Conservation (phyloP, 306 rosid genomes). For the Neltuma alba region DNA sequence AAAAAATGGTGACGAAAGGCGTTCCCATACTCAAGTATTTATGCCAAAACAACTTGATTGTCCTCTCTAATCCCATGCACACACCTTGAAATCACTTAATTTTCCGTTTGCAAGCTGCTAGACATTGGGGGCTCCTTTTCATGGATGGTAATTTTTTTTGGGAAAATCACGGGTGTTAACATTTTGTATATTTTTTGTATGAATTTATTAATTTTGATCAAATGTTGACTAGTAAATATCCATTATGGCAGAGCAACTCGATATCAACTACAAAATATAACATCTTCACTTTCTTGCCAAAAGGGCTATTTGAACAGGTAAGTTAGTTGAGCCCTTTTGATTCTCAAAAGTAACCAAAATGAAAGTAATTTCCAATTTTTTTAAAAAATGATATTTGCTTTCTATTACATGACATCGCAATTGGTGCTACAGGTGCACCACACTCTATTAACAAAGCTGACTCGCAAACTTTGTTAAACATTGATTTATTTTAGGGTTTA, state of each 20-base stretch:
- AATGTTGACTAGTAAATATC: constrained; percentile 36
- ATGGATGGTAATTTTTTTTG: not conserved
- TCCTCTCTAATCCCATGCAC: not conserved
- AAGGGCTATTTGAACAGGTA: constrained; percentile 97
- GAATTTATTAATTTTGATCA: constrained; percentile 38
- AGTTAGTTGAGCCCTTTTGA: constrained; percentile 40
- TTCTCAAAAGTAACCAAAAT: constrained; percentile 14
- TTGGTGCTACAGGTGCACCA: not conserved
- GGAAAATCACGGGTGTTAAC: constrained; percentile 14
- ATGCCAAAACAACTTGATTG: not conserved
- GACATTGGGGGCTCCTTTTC: constrained; percentile 1
- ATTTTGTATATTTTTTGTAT: constrained; percentile 23
- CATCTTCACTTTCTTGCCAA: constrained; percentile 84
- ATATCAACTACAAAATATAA: constrained; percentile 94
- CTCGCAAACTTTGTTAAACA: not conserved
- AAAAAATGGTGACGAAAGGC: not conserved
- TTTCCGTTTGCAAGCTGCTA: not conserved
- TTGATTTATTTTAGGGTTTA: not conserved
- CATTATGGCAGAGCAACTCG: constrained; percentile 82
- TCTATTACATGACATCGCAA: not conserved
- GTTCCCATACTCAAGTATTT: not conserved
- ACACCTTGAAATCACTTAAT: constrained; percentile 7
- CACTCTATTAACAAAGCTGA: not conserved
- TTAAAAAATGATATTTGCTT: not conserved
- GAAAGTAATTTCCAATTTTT: constrained; percentile 27